Base-by-base conservation (phyloP, 495 filamentous ascomycete species). In the Daldinia bambusicola region DNA sequence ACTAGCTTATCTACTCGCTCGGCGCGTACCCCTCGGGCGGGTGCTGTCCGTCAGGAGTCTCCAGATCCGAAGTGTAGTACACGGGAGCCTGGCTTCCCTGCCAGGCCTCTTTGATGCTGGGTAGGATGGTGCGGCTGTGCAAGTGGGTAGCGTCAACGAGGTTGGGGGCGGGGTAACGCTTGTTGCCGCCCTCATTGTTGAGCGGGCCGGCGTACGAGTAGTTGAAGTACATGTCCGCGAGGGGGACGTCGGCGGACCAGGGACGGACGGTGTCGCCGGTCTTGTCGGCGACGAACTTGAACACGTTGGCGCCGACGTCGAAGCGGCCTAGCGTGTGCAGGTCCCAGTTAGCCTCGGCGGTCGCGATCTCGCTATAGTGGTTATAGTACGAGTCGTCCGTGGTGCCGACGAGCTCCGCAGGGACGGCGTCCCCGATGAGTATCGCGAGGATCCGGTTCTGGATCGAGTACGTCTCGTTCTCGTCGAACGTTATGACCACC, bases 311-410 rank as follows among this genome's bases (percentile, higher is more conserved):
- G 50, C 82, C 85, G 36, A 85, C 84, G 57, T 86, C 86, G 51
- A 78, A 87, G 56, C 86, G 84, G 3, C 81, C 81, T 1, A 83
- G 76, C 13, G 80, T 80, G 67, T 77, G 76, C 7, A 83, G 77
- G 55, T 76, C 74, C 82, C 82, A 90, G 82, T 93, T 93, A 8
- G 87, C 87, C 30, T 84, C 80, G 20, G 89, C 83, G 18, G 89
- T 88, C 9, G 90, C 81, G 65, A 93, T 84, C 61, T 85, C 81
- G 38, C 86, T 90, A 84, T 91, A 92, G 80, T 92, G 90, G 74
- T 84, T 88, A 80, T 93, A 93, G 82, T 87, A 92, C 53, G 82
- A 87, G 75, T 83, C 72, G 71, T 93, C 91, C 3, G 77, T 85
- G 14, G 88, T 90, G 31, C 89, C 89, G 61, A 85, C 80, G 10